Conservation (phyloP, 140 eudicot genomes). For the Oenanthe javanica region DNA sequence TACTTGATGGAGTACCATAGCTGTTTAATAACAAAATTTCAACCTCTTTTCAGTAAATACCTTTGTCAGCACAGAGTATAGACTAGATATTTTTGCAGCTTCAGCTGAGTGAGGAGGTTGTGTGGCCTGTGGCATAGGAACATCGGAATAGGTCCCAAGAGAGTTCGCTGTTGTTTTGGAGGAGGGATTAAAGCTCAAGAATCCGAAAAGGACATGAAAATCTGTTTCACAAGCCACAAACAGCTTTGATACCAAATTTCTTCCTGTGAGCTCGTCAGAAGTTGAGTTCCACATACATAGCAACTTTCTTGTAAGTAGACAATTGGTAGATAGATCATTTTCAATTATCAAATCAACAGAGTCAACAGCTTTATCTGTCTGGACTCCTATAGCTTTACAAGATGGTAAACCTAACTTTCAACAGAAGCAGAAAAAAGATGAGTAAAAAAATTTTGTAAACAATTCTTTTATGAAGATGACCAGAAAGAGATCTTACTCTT, state of each 20-base stretch:
- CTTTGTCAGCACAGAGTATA: conserved; percentile 57
- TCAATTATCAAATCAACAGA: conserved; percentile 17
- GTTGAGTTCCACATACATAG: conserved; percentile 42
- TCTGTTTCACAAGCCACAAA: conserved; percentile 67
- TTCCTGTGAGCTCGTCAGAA: conserved; percentile 31
- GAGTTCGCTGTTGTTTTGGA: conserved; percentile 14
- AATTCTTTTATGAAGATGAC: neutral
- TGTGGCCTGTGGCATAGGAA: conserved; percentile 18
- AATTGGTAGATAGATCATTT: conserved; percentile 20
- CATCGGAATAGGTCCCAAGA: conserved; percentile 7
- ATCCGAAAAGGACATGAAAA: conserved; percentile 60
- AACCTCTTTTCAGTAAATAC: conserved; percentile 22
- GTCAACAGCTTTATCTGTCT: conserved; percentile 46
- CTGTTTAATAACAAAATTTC: neutral
- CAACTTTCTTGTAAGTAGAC: conserved; percentile 36
- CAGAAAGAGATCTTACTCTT: neutral
- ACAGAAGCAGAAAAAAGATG: conserved; percentile 14
- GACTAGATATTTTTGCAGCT: conserved; percentile 57
- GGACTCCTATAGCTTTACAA: conserved; percentile 55
- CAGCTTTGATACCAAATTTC: conserved; percentile 49
- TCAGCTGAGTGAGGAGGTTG: conserved; percentile 34
- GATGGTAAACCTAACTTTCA: conserved; percentile 23
- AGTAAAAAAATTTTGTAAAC: neutral
- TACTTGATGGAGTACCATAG: neutral
- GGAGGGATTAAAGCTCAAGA: conserved; percentile 33